phyloP scores from a whole-genome alignment of 306 rosid genomes.

The Pachyrhizus erosus region DNA sequence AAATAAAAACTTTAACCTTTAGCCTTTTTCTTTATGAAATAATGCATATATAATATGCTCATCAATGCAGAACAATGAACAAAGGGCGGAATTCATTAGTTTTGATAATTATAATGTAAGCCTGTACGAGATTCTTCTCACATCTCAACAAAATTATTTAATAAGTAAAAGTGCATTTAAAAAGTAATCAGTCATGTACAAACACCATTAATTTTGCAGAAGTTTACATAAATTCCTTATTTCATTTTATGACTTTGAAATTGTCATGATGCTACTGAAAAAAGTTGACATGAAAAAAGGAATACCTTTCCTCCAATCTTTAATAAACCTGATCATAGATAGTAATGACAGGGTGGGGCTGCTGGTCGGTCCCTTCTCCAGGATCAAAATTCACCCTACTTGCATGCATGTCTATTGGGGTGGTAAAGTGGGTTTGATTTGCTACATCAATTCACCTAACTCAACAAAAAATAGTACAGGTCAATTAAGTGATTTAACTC shows the following conservation, averaged over 20 bases:
- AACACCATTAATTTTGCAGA: neutral
- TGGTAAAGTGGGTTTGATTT: no score
- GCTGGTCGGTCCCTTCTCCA: no score
- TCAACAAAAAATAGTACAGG: no score
- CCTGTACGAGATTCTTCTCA: slow-evolving; percentile 13
- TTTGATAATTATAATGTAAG: neutral
- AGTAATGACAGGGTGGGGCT: neutral
- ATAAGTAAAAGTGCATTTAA: neutral
- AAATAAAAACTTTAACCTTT: neutral
- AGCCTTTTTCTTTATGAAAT: slow-evolving; percentile 25
- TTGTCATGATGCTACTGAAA: neutral
- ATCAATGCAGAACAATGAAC: neutral
- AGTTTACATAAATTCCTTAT: neutral
- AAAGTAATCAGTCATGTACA: neutral
- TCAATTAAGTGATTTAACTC: no score
- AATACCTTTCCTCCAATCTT: neutral
- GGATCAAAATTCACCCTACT: no score
- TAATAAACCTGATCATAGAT: neutral
- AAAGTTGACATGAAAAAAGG: neutral
- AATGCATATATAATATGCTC: neutral
- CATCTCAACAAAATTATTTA: neutral
- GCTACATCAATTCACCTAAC: no score
- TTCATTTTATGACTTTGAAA: neutral
- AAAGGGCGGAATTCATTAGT: neutral
- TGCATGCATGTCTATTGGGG: no score